These are phyloP conservation scores for Monosporozyma yasuniensis DNA, from an alignment of 805 yeast species.

Conservation along the genomic window DNA sequence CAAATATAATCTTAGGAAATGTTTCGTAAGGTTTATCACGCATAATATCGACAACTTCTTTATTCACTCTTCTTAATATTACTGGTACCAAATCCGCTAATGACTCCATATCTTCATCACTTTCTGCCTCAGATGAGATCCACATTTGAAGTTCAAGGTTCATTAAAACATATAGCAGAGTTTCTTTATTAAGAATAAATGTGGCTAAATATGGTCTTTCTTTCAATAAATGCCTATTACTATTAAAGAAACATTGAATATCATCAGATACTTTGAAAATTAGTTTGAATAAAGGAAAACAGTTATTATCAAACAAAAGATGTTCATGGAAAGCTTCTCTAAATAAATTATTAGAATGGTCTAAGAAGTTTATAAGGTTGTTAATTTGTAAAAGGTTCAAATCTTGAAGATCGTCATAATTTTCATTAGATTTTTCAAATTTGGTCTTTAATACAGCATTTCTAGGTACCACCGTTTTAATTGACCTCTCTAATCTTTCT, in stretches of 20 bases:
- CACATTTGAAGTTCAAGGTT: conserved; percentile 51
- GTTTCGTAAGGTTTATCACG: conserved; percentile 8
- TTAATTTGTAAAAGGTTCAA: conserved; percentile 38
- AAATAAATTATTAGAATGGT: conserved; percentile 50
- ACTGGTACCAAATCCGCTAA: conserved; percentile 40
- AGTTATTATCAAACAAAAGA: conserved; percentile 47
- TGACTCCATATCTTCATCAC: conserved; percentile 44
- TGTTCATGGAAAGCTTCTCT: conserved; percentile 57
- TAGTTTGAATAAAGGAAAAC: conserved; percentile 41
- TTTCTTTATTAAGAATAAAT: conserved; percentile 35
- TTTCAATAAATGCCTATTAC: conserved; percentile 6
- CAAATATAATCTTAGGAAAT: conserved; percentile 38
- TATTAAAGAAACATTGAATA: conserved; percentile 19
- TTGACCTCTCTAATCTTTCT: conserved; percentile 1
- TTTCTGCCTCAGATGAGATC: conserved; percentile 45
- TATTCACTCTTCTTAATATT: conserved; percentile 27
- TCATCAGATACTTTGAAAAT: conserved; percentile 28
- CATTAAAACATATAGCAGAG: conserved; percentile 49
- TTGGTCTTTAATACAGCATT: conserved; percentile 2
- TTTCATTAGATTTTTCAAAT: conserved; percentile 8
- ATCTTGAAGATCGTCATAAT: conserved; percentile 6
- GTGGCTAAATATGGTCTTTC: conserved; percentile 33
- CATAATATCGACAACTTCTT: background rate
- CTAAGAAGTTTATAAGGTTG: conserved; percentile 47
- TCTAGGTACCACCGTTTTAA: conserved; percentile 1